phyloP scores from a whole-genome alignment of 345 rosid species.

The Garcia nutans region DNA sequence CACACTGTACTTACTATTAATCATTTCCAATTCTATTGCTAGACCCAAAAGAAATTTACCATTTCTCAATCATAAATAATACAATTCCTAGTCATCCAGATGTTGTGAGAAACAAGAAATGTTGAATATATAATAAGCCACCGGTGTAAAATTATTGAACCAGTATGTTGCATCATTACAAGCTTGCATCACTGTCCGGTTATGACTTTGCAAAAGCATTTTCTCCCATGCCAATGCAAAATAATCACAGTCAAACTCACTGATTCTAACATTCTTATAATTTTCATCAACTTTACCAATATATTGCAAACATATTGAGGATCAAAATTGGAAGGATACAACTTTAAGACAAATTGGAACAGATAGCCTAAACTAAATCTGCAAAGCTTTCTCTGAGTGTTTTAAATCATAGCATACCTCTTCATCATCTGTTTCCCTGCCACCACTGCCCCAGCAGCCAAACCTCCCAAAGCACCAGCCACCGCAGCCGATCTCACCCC shows the following conservation, averaged over 20 bases:
- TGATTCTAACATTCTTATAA: background rate
- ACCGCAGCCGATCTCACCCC: conserved; percentile 95
- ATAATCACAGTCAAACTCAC: background rate
- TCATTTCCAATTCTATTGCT: background rate
- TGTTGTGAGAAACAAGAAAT: background rate
- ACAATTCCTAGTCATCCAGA: background rate
- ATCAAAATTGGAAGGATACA: conserved; percentile 8
- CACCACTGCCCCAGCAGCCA: conserved; percentile 75
- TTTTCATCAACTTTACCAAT: background rate
- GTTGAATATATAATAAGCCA: background rate
- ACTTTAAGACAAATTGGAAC: background rate
- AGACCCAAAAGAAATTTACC: background rate
- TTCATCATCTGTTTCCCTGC: conserved; percentile 73
- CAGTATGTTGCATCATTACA: background rate
- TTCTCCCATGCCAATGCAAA: background rate
- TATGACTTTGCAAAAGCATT: background rate
- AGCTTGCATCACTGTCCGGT: background rate
- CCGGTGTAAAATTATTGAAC: background rate
- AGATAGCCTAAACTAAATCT: background rate
- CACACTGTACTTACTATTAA: background rate
- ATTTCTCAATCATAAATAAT: background rate
- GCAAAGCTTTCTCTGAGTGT: background rate
- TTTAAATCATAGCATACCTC: conserved; percentile 77
- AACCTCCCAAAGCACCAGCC: conserved; percentile 90
- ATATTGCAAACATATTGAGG: background rate